Base-by-base conservation (phyloP, 2,329 filamentous ascomycete genomes). In the Chaetomium sp. region DNA sequence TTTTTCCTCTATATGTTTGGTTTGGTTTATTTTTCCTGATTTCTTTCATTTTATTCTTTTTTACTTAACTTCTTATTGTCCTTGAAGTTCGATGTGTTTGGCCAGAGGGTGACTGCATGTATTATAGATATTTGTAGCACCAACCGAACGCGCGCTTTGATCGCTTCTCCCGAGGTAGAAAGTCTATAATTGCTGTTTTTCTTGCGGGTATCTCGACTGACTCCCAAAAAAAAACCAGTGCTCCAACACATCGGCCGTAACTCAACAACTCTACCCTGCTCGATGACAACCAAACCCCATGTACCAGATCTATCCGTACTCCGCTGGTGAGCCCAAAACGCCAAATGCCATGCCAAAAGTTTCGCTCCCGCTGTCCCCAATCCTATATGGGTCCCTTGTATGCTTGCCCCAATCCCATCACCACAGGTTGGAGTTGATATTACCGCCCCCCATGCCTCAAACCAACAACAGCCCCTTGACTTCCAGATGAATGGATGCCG, bases 221-320 rank as follows among this genome's bases (percentile, higher is more conserved):
- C 25, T 45, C 38, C 25, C 51, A 29, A 33, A 50, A 50, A 27
- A 10, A 38, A 29, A 12, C 55, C 25, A 45, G 23, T 12, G 7
- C 38, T 25, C 21, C 21, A 21, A 8, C 35, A 23, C 23, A 47
- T 12, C 2, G 8, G 12, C 38, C 23, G 21, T 13, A 12, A 57
- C 4, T 9, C 55, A 45, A 33, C 31, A 10, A 9, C 3, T 29
- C 51, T 21, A n/a, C 19, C 27, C 5, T n/a, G 8, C 19, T 33
- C 3, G 27, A 3, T 29, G 29, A 9, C n/a, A 31, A 19, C 54
- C 12, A 27, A 42, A 33, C 21, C 49, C 57, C 19, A 42, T 35
- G 45, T 35, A 16, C 60, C 42, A 38, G 27, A 33, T 62, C 60
- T 62, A 58, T 54, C 61, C 55, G 25, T 53, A 53, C 31, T 63